phyloP scores from a whole-genome alignment of 2,329 filamentous ascomycete species.

The Colletotrichum ledebouriae region DNA sequence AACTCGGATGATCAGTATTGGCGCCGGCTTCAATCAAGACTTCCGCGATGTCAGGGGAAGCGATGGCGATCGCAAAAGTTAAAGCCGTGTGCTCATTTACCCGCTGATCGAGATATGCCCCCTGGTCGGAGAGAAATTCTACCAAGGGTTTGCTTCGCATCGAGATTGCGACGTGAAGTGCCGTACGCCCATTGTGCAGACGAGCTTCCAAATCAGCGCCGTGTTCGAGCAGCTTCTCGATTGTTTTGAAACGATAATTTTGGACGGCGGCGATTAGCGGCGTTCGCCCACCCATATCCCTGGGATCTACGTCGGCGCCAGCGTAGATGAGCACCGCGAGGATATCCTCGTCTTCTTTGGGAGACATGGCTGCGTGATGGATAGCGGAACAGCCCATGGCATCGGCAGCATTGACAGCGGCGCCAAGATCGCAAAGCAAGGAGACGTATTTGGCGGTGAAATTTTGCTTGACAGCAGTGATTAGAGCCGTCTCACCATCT shows the following conservation, averaged over 20 bases:
- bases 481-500: slow-evolving; percentile 44
- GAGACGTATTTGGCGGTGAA: slow-evolving; percentile 45
- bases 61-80: slow-evolving; percentile 45
- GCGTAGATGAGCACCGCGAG: slow-evolving; percentile 44
- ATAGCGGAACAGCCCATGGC: slow-evolving; percentile 44
- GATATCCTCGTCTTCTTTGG: slow-evolving; percentile 44
- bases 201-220: slow-evolving; percentile 45
- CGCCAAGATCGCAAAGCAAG: slow-evolving; percentile 46
- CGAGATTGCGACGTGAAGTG: slow-evolving; percentile 45
- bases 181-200: slow-evolving; percentile 43
- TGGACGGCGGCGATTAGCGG: slow-evolving; percentile 45
- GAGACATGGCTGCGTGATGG: slow-evolving; percentile 45
- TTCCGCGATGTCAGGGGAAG: slow-evolving; percentile 45
- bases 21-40: slow-evolving; percentile 44
- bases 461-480: slow-evolving; percentile 40
- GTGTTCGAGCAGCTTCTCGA: slow-evolving; percentile 42
- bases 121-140: slow-evolving; percentile 45
- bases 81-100: slow-evolving; percentile 45
- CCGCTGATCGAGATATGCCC: slow-evolving; percentile 42
- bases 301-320: slow-evolving; percentile 42
- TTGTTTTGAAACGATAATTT: slow-evolving; percentile 33
- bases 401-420: slow-evolving; percentile 44
- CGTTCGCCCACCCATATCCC: slow-evolving; percentile 43
- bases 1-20: slow-evolving; percentile 38
- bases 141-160: slow-evolving; percentile 42